Percentiles rank a stretch among this genome's conserved stretches.
These are phyloP conservation scores for Leccinum broughii DNA, from an alignment of 768 basidiomycete species.

Conservation along the genomic window DNA sequence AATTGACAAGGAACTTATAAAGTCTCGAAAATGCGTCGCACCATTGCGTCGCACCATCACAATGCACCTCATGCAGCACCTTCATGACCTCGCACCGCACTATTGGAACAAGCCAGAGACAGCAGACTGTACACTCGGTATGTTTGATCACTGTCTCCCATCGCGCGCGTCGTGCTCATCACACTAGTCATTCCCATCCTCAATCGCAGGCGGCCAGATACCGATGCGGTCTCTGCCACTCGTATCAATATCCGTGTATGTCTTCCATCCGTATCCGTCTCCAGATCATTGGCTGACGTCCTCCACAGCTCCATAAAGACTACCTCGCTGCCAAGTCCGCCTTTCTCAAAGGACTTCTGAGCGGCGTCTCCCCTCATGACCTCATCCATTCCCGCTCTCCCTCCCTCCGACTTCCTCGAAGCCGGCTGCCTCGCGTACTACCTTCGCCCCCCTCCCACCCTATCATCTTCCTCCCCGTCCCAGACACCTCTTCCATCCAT, in stretches of 20 bases:
- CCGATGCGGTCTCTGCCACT: constrained; percentile 48
- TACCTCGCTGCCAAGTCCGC: constrained; percentile 82
- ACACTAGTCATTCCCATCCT: constrained; percentile 49
- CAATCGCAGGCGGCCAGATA: neutral
- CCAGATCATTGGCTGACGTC: constrained; percentile 8
- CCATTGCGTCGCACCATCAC: neutral
- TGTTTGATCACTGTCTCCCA: constrained; percentile 17
- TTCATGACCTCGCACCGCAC: constrained; percentile 48
- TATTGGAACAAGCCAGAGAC: constrained; percentile 79
- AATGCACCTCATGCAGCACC: neutral
- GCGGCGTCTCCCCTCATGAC: constrained; percentile 62
- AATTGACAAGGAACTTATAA: neutral
- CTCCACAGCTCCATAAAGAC: constrained; percentile 68
- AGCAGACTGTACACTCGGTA: constrained; percentile 78
- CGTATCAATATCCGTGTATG: constrained; percentile 65
- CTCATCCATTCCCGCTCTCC: constrained; percentile 39
- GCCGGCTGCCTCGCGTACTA: constrained; percentile 66
- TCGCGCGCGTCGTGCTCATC: neutral
- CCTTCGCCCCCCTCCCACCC: constrained; percentile 65
- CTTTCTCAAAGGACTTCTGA: constrained; percentile 69
- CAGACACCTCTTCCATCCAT: constrained; percentile 71
- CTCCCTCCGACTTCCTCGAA: constrained; percentile 38
- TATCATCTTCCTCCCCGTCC: constrained; percentile 70
- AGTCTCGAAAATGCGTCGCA: neutral
- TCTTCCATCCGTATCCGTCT: neutral